Percentiles rank a stretch among this genome's conserved stretches.
phyloP scores from a whole-genome alignment of 2,329 filamentous ascomycete species.

The Trichoderma pleuroti region DNA sequence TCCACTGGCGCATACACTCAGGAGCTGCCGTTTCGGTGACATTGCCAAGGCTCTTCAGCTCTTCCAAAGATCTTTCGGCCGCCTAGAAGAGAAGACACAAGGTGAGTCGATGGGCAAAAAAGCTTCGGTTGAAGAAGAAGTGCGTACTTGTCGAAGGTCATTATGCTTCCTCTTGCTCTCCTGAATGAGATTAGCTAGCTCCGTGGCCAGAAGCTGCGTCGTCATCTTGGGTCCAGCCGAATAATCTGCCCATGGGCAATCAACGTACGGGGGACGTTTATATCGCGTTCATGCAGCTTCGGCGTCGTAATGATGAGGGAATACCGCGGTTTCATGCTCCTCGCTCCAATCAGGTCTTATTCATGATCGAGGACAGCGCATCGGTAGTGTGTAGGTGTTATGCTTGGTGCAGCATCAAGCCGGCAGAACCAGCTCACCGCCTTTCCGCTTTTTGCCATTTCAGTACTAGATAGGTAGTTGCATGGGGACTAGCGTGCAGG shows the following conservation, averaged over 20 bases:
- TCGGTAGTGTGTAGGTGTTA: neutral
- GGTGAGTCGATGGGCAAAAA: neutral
- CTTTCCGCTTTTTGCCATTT: neutral
- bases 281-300: slow-evolving; percentile 29
- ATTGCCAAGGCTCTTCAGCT: slow-evolving; percentile 60
- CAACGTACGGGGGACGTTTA: slow-evolving; percentile 22
- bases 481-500: neutral
- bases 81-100: slow-evolving; percentile 52
- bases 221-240: slow-evolving; percentile 62
- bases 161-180: slow-evolving; percentile 94
- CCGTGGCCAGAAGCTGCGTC: slow-evolving; percentile 80
- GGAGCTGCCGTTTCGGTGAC: slow-evolving; percentile 38
- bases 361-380: slow-evolving; percentile 2
- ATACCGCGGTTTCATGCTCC: neutral
- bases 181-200: slow-evolving; percentile 86
- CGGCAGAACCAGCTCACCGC: slow-evolving; percentile 15
- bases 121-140: neutral
- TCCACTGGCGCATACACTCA: slow-evolving; percentile 31
- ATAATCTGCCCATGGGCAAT: slow-evolving; percentile 25
- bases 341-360: neutral
- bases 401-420: slow-evolving; percentile 3
- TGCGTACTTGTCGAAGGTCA: slow-evolving; percentile 73
- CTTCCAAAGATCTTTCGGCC: slow-evolving; percentile 88
- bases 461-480: neutral
- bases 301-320: neutral